These are phyloP conservation scores for Meyerozyma smithsonii DNA, from an alignment of 1,139 yeast species.

Conservation along the genomic window DNA sequence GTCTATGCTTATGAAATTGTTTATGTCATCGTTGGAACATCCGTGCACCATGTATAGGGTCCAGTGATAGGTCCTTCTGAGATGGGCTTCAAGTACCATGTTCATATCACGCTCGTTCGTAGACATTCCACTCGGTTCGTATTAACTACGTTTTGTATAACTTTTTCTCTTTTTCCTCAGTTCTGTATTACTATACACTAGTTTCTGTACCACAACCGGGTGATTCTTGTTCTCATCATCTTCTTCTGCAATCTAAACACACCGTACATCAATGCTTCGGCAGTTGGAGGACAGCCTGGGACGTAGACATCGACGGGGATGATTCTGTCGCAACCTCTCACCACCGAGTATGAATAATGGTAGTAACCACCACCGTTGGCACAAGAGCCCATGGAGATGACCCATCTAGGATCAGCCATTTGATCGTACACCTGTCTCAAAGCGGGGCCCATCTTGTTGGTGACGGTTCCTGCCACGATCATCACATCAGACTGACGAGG, in stretches of 20 bases:
- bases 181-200: conserved; percentile 15
- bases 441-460: conserved; percentile 93
- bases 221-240: conserved; percentile 76
- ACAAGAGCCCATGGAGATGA: conserved; percentile 91
- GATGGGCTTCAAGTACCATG: too few species aligned
- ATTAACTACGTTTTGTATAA: background rate
- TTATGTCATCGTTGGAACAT: background rate
- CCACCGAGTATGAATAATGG: conserved; percentile 85
- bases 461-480: conserved; percentile 90
- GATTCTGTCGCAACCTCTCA: conserved; percentile 85
- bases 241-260: conserved; percentile 85
- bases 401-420: conserved; percentile 92
- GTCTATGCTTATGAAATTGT: background rate
- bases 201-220: conserved; percentile 84
- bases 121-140: too few species aligned
- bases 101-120: too few species aligned
- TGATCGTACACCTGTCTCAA: conserved; percentile 90
- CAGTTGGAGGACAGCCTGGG: conserved; percentile 92
- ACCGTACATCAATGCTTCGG: conserved; percentile 90
- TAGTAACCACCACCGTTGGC: conserved; percentile 95
- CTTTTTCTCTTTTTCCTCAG: background rate
- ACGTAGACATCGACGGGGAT: conserved; percentile 89
- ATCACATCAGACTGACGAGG: conserved; percentile 92
- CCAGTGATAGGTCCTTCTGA: too few species aligned
- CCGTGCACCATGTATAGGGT: too few species aligned